A percentile compares a stretch with the other conserved stretches of the same genome.
Conservation (phyloP, 2,329 filamentous ascomycete species). For the Beauveria varroae region DNA sequence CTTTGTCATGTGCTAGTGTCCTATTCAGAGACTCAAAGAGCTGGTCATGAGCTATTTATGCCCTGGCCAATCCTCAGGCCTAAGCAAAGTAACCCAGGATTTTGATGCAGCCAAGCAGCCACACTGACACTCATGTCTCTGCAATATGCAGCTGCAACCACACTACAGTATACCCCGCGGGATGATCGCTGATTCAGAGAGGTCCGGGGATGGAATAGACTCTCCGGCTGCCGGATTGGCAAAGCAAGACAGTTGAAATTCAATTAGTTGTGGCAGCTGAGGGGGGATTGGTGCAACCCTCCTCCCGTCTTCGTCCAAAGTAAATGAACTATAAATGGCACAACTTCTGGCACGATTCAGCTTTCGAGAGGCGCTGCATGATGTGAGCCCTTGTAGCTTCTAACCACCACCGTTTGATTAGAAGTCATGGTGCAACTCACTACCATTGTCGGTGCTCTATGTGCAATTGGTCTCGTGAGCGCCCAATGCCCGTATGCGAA, state of each 20-base stretch:
- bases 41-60: no score
- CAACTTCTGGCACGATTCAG: neutral
- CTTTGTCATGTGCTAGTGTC: no score
- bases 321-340: neutral
- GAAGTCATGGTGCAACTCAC: conserved; percentile 20
- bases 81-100: neutral
- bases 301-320: neutral
- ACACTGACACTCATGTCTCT: neutral
- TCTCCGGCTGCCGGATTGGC: neutral
- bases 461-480: conserved; percentile 19
- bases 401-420: neutral
- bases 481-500: conserved; percentile 30
- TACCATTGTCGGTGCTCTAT: conserved; percentile 18
- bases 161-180: neutral
- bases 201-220: neutral
- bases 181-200: neutral
- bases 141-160: neutral
- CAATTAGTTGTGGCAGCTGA: no score
- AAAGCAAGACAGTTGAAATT: neutral
- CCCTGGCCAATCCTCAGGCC: neutral
- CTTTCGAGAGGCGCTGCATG: neutral
- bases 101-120: neutral
- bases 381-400: neutral
- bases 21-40: neutral
- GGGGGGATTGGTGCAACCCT: neutral